Evolutionary conservation across 495 filamentous ascomycete species (phyloP).

Genomic region (Lasiosphaeria miniovina): DNA sequence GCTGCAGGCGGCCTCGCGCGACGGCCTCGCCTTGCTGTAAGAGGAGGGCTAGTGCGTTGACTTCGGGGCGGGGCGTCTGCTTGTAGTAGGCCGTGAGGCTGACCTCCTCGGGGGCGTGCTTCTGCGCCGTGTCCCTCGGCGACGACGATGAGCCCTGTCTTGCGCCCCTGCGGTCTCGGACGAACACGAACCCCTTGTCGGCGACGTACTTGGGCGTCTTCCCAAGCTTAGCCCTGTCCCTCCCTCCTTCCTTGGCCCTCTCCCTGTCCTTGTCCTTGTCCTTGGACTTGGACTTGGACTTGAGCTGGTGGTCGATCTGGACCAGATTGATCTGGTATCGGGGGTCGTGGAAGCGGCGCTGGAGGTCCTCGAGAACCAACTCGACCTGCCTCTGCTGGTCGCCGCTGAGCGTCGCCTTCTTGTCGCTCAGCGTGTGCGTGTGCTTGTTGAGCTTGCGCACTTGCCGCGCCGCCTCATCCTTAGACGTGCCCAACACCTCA

Average conservation of each 20-base stretch:
- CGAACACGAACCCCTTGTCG: background rate
- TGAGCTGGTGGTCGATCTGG: slow-evolving; percentile 35
- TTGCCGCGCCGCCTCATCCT: slow-evolving; percentile 19
- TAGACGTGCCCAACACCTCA: slow-evolving; percentile 24
- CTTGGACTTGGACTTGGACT: slow-evolving; percentile 11
- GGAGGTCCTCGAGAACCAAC: slow-evolving; percentile 19
- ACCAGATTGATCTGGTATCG: slow-evolving; percentile 30
- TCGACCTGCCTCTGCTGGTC: slow-evolving; percentile 35
- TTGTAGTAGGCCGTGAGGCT: slow-evolving; percentile 40
- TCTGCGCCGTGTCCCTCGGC: slow-evolving; percentile 6
- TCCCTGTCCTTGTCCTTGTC: slow-evolving; percentile 12
- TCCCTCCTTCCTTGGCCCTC: background rate
- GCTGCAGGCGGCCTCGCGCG: slow-evolving; percentile 1
- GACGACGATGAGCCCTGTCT: background rate
- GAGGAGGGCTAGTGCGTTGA: slow-evolving; percentile 28
- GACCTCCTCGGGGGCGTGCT: slow-evolving; percentile 20
- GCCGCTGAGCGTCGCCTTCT: slow-evolving; percentile 26
- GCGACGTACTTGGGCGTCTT: background rate
- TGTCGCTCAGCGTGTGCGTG: slow-evolving; percentile 22
- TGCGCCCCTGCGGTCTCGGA: slow-evolving; percentile 1
- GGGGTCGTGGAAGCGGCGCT: slow-evolving; percentile 17
- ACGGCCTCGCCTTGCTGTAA: slow-evolving; percentile 14
- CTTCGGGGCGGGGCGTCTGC: slow-evolving; percentile 25
- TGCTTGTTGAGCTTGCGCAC: slow-evolving; percentile 31
- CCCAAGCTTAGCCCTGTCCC: no score